Conservation (phyloP, 768 basidiomycete species). For the Antrodiella citrinella region DNA sequence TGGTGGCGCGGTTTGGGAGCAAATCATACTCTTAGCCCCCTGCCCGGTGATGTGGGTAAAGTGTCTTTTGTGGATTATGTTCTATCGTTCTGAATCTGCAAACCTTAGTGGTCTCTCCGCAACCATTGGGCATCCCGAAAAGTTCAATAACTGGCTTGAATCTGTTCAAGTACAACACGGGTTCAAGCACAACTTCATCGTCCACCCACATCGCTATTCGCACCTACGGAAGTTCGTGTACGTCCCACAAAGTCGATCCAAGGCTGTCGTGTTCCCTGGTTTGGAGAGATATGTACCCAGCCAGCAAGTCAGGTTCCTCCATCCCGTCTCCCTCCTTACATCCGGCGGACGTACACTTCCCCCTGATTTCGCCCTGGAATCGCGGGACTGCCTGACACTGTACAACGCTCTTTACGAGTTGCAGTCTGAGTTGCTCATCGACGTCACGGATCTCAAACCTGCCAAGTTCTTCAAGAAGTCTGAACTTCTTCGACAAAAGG, state of each 20-base stretch:
- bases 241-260: slow-evolving; percentile 20
- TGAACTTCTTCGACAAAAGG: slow-evolving; percentile 43
- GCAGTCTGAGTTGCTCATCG: slow-evolving; percentile 8
- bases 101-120: slow-evolving; percentile 68
- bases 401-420: slow-evolving; percentile 34
- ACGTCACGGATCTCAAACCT: slow-evolving; percentile 33
- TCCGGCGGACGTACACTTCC: slow-evolving; percentile 46
- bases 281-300: slow-evolving; percentile 31
- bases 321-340: slow-evolving; percentile 54
- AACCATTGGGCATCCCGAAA: slow-evolving; percentile 57
- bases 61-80: neutral
- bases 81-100: neutral
- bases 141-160: slow-evolving; percentile 58
- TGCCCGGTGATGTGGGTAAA: slow-evolving; percentile 60
- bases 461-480: slow-evolving; percentile 34
- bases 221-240: slow-evolving; percentile 67
- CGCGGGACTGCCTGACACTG: slow-evolving; percentile 45
- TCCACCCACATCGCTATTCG: slow-evolving; percentile 64
- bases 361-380: slow-evolving; percentile 55
- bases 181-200: slow-evolving; percentile 49
- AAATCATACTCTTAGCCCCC: slow-evolving; percentile 61
- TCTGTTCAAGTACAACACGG: slow-evolving; percentile 53
- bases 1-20: slow-evolving; percentile 66
- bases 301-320: slow-evolving; percentile 42
- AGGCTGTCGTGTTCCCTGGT: slow-evolving; percentile 26